A percentile compares a stretch with the other conserved stretches of the same genome.
These are phyloP conservation scores for Schizochytrium sp. DNA, from an alignment of 108 stramenopile genomes.

Conservation along the genomic window DNA sequence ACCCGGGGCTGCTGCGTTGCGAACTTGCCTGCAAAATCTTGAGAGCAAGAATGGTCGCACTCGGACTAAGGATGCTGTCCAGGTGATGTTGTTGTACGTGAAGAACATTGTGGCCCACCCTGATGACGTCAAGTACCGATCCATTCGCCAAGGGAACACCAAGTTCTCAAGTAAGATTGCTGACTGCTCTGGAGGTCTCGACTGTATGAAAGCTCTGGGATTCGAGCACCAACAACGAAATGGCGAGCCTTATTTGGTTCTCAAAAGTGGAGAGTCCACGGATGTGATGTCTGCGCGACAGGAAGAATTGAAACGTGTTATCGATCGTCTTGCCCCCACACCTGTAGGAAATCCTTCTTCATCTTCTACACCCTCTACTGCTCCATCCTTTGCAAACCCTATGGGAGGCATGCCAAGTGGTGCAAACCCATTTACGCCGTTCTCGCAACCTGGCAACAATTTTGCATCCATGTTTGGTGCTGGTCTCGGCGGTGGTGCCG, in stretches of 20 bases:
- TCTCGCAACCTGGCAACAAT: conserved; percentile 22
- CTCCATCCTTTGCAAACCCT: not conserved
- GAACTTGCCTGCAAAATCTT: not conserved
- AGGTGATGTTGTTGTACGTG: conserved; percentile 48
- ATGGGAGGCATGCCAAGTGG: not conserved
- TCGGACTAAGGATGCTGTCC: conserved; percentile 9
- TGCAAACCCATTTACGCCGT: conserved; percentile 29
- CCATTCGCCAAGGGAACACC: conserved; percentile 25
- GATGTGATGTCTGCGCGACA: not conserved
- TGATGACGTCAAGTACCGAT: conserved; percentile 48
- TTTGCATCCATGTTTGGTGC: conserved; percentile 27
- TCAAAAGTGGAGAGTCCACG: not conserved
- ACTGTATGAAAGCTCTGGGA: conserved; percentile 46
- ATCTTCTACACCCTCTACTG: not conserved
- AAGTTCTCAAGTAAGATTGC: conserved; percentile 54
- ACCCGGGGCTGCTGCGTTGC: not conserved
- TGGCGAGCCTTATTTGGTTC: conserved; percentile 28
- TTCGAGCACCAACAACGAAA: conserved; percentile 41
- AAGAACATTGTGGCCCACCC: conserved; percentile 43
- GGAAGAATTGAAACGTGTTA: not conserved
- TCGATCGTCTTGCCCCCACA: conserved; percentile 25
- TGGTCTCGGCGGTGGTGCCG: not conserved
- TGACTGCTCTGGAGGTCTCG: conserved; percentile 25
- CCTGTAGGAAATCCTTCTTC: conserved; percentile 11
- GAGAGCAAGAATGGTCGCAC: not conserved